Percentiles rank a stretch among this genome's conserved stretches.
phyloP scores from a whole-genome alignment of 2,329 filamentous ascomycete species.

The Lasiodiplodia hormozganensis region DNA sequence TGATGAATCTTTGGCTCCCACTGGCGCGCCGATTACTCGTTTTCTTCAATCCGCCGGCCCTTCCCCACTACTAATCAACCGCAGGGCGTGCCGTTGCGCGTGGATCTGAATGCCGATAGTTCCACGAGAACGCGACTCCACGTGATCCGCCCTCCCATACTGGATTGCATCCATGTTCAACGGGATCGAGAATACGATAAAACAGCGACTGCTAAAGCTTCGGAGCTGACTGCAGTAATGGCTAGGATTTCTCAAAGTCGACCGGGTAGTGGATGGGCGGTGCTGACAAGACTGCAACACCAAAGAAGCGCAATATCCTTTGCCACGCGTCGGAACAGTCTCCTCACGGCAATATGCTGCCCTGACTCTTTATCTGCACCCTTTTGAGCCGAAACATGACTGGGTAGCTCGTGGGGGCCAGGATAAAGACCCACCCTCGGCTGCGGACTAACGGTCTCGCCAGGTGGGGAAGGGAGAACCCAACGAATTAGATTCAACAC shows the following conservation, averaged over 20 bases:
- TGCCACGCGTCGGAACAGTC: too few relatives aligned
- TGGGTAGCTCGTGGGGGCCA: neutral
- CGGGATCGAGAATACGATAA: neutral
- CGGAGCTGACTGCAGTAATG: too few relatives aligned
- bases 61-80: constrained; percentile 16
- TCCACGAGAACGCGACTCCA: neutral
- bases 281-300: too few relatives aligned
- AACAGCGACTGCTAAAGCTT: neutral
- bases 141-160: neutral
- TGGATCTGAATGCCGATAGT: neutral
- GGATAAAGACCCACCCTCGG: neutral
- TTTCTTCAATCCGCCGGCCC: too few relatives aligned
- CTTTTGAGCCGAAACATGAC: neutral
- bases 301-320: too few relatives aligned
- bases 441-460: neutral
- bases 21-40: neutral
- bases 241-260: too few relatives aligned
- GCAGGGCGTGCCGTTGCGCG: neutral
- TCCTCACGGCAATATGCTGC: neutral
- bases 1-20: neutral
- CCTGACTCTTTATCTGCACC: neutral
- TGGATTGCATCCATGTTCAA: neutral
- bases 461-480: neutral
- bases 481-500: neutral
- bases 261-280: too few relatives aligned